These are phyloP conservation scores for Microcera coccophila DNA, from an alignment of 2,329 filamentous ascomycete species.

Conservation along the genomic window DNA sequence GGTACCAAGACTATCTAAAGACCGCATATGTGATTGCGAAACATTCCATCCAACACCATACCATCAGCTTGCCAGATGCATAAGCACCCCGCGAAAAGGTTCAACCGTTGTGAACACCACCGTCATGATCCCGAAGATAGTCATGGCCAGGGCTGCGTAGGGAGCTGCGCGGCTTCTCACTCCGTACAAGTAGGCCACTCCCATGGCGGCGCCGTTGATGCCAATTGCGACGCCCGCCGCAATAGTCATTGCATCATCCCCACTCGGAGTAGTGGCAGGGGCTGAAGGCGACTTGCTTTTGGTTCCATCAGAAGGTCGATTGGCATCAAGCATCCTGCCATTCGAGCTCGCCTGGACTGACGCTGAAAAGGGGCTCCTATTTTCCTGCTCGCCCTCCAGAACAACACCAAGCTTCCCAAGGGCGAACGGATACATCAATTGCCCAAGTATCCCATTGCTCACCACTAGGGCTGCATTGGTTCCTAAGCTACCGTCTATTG, in stretches of 20 bases:
- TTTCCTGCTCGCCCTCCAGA: neutral
- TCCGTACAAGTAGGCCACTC: slow-evolving; percentile 55
- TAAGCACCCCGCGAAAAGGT: slow-evolving; percentile 40
- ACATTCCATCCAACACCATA: neutral
- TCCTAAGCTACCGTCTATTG: slow-evolving; percentile 43
- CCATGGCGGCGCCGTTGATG: slow-evolving; percentile 59
- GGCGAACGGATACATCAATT: slow-evolving; percentile 36
- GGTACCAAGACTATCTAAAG: too few relatives aligned
- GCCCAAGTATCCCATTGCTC: slow-evolving; percentile 46
- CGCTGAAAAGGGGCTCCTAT: neutral
- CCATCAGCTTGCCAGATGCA: slow-evolving; percentile 30
- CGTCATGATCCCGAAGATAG: slow-evolving; percentile 53
- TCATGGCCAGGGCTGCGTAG: slow-evolving; percentile 56
- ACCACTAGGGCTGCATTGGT: slow-evolving; percentile 51
- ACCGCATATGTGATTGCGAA: too few relatives aligned
- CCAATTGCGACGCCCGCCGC: slow-evolving; percentile 52
- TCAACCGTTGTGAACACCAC: slow-evolving; percentile 51
- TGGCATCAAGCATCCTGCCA: neutral
- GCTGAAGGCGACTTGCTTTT: neutral
- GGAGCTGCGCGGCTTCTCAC: slow-evolving; percentile 49
- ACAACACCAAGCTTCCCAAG: slow-evolving; percentile 29
- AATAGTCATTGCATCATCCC: slow-evolving; percentile 36
- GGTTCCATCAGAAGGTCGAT: neutral
- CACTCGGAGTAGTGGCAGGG: slow-evolving; percentile 8
- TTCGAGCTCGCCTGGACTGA: neutral